A percentile compares a stretch with the other conserved stretches of the same genome.
Evolutionary conservation across 1,284 basidiomycete species (phyloP).

Genomic region (Porogramme epimiltina): DNA sequence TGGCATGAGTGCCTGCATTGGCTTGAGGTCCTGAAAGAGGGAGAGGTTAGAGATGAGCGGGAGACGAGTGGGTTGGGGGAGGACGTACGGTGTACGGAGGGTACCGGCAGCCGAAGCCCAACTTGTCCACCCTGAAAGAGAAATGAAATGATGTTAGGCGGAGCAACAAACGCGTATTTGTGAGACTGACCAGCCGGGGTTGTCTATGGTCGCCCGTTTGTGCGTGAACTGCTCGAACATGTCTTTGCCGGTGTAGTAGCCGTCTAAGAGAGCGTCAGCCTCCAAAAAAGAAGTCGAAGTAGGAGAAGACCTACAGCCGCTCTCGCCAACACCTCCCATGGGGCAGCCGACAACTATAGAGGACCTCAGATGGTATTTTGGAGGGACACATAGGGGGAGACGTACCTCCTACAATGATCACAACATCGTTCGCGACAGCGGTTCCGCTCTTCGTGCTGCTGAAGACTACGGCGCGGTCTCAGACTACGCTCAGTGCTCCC

Average conservation of each 20-base stretch:
- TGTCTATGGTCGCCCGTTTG: slow-evolving; percentile 58
- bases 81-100: slow-evolving; percentile 61
- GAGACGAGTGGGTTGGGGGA: not conserved
- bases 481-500: no score
- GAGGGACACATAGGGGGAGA: not conserved
- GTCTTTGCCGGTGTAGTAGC: slow-evolving; percentile 64
- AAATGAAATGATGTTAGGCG: no score
- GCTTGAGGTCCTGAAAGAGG: slow-evolving; percentile 4
- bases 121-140: slow-evolving; percentile 49
- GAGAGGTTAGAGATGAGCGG: not conserved
- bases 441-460: slow-evolving; percentile 70
- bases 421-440: slow-evolving; percentile 61
- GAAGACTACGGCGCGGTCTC: slow-evolving; percentile 47
- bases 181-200: slow-evolving; percentile 50
- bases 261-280: slow-evolving; percentile 41
- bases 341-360: slow-evolving; percentile 64
- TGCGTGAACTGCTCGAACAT: slow-evolving; percentile 74
- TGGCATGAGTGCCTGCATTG: slow-evolving; percentile 1
- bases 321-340: slow-evolving; percentile 73
- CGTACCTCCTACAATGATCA: slow-evolving; percentile 58
- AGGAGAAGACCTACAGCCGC: slow-evolving; percentile 56
- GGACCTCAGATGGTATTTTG: not conserved
- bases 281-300: no score
- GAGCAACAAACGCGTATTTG: no score
- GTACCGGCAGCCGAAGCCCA: slow-evolving; percentile 55